Evolutionary conservation across 768 basidiomycete species (phyloP), one percentile per base, ranked within the genome.

Genomic region (Russula foetens): DNA sequence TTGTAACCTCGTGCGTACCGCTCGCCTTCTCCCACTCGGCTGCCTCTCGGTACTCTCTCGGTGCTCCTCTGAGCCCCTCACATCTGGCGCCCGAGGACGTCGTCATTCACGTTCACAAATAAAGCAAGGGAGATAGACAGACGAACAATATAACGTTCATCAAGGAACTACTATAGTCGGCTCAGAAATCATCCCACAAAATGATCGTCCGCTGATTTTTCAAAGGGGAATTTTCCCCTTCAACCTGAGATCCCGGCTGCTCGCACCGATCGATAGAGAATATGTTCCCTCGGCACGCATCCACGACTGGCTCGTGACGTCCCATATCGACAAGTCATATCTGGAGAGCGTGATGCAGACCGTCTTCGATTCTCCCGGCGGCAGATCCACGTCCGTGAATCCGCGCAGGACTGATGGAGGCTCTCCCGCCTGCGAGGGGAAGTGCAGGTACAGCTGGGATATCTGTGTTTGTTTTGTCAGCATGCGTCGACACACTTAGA

Each of bases 401-500:
- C 70, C 70, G 17, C 68, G 60, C 33, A 89, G 75, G 35, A 91
- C 68, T 3, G 81, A 82, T 0, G 89, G 89, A 2, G 90, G 90
- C 67, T 90, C 87, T 38, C 78, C 79, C 3, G 85, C 76, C 0
- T 79, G 80, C 0, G 74, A 53, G 0, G 86, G 86, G 75, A 84
- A 82, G 70, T 86, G 81, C 28, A 92, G 29, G 72, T 91, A 92
- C 19, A 92, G 71, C 75, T 92, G 90, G 11, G 88, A 83, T 48
- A 84, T 82, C 83, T 88, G 31, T 5, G 64, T 12, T 14, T 4
- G 31, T 33, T 9, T 9, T 5, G 9, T 33, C 4, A 33, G 9
- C 5, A 33, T 9, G 5, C 9, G 4, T 33, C 5, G 31, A 33
- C 31, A 33, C 31, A 33, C n/a, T n/a, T n/a, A 33, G 31, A 33